Conservation (phyloP, 805 yeast species). For the Candida tallmaniae region DNA sequence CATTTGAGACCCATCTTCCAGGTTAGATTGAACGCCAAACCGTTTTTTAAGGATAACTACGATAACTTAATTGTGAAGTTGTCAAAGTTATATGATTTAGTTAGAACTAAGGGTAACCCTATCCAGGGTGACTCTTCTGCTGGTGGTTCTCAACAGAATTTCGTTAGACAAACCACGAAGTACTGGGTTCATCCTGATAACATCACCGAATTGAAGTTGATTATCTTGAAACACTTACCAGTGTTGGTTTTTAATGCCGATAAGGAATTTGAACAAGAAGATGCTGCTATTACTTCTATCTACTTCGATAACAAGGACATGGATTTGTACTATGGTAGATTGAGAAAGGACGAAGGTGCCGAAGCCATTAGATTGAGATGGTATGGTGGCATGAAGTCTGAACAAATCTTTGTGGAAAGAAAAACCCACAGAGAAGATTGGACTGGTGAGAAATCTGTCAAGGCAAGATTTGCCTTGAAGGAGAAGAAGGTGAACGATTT, state of each 20-base stretch:
- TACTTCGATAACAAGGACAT: constrained; percentile 87
- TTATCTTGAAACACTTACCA: constrained; percentile 90
- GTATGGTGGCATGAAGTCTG: constrained; percentile 97
- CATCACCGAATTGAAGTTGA: constrained; percentile 90
- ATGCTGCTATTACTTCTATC: constrained; percentile 93
- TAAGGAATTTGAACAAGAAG: constrained; percentile 93
- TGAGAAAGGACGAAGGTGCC: constrained; percentile 97
- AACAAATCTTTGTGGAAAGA: constrained; percentile 91
- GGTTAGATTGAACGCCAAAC: constrained; percentile 87
- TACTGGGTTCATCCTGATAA: constrained; percentile 99
- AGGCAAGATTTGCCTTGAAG: constrained; percentile 90
- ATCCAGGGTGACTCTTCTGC: constrained; percentile 93
- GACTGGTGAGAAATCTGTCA: constrained; percentile 99
- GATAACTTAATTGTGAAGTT: constrained; percentile 85
- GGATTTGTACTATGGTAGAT: constrained; percentile 90
- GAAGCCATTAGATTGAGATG: constrained; percentile 97
- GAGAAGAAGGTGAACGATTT: constrained; percentile 88
- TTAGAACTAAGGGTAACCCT: constrained; percentile 94
- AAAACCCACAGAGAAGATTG: constrained; percentile 99
- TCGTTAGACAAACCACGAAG: constrained; percentile 96
- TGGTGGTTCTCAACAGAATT: constrained; percentile 98
- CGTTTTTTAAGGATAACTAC: constrained; percentile 93
- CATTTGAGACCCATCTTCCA: constrained; percentile 88
- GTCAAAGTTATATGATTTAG: constrained; percentile 84
- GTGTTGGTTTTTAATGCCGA: constrained; percentile 94